Base-by-base conservation (phyloP, 306 rosid genomes). In the Cicer bijugum region DNA sequence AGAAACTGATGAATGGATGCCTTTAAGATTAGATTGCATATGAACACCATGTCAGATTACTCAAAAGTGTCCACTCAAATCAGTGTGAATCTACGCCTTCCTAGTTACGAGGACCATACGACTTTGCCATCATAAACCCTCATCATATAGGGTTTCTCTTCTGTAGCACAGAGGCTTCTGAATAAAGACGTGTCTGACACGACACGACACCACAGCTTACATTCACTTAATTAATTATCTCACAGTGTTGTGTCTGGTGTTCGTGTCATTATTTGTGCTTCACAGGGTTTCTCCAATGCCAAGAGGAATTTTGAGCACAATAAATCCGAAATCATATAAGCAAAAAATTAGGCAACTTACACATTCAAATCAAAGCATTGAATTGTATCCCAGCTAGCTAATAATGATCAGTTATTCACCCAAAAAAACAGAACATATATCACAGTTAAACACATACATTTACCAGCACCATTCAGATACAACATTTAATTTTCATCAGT, bases 361-460 rank as follows among this genome's bases (percentile, higher is more conserved):
- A 59, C 6, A 12, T 46, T 62, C 43, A 62, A 47, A 23, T 62
- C 43, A 62, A 47, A 23, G 39, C 69, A 35, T 6, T 73, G 59
- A 20, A 70, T 55, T 17, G 20, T 20, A 56, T 40, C 16, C 59
- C 15, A 71, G 37, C 57, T 28, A 9, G 37, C 57, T 28, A 9
- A 23, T 19, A 60, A 48, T 48, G 43, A 40, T 28, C 16, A 71
- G 38, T 12, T 33, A 53, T 69, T 40, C 82, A 57, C 12, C 61
- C 69, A 56, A 50, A 80, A 60, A 55, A 48, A 17, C 23, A 11
- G n/a, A 17, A 42, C 69, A 72, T 45, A 57, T 16, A 62, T 75
- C 75, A 66, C 50, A 71, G 6, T 66, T 16, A 6, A 58, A 68
- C 72, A 51, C 42, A 60, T 28, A 42, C 47, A 78, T 33, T 68